These are phyloP conservation scores for Notholithocarpus densiflorus DNA, from an alignment of 306 rosid genomes.

Conservation along the genomic window DNA sequence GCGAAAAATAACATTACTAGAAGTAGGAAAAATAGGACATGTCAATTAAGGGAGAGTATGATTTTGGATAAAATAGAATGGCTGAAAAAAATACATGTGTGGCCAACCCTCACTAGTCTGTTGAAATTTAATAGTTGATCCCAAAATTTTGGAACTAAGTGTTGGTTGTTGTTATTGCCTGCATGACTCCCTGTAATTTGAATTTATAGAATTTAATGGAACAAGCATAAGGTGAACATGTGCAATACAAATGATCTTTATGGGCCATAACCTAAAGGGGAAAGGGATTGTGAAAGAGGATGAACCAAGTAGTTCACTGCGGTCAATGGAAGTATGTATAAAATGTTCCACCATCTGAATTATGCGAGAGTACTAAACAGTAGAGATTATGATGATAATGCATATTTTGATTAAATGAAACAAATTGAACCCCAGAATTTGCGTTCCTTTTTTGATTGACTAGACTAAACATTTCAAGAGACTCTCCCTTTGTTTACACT, in stretches of 20 bases:
- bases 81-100: no score
- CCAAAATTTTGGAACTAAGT: no score
- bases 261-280: background rate
- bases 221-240: background rate
- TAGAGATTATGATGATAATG: no score
- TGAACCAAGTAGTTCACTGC: background rate
- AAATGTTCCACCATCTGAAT: background rate
- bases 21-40: background rate
- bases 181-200: no score
- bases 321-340: background rate
- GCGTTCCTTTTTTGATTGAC: background rate
- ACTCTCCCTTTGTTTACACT: background rate
- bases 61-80: no score
- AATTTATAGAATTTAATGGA: background rate
- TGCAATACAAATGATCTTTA: background rate
- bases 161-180: no score
- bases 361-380: background rate
- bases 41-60: no score
- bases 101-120: no score
- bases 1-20: background rate
- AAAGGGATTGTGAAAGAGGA: background rate
- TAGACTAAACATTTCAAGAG: background rate
- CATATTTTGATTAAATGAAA: background rate
- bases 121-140: no score
- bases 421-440: background rate